Base-by-base conservation (phyloP, 176 grass and related monocot genomes). In the Musa troglodytarum region DNA sequence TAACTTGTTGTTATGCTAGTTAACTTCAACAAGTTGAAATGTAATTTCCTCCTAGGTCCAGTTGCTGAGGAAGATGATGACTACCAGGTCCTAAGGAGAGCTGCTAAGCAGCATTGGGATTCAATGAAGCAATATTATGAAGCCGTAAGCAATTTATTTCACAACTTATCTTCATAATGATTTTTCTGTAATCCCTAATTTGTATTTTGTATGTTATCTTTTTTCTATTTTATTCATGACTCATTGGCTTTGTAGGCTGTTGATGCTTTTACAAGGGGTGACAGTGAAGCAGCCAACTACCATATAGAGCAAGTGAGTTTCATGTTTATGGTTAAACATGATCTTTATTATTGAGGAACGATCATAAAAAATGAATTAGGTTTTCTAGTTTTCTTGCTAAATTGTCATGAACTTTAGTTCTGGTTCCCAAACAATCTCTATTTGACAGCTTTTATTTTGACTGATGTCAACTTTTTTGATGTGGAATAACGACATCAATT, bases 121-220 rank as follows among this genome's bases (percentile, higher is more conserved):
- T 81, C 82, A 76, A 98, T 93, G 94, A 98, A 91, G 73, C 74
- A 90, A 63, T 98, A 98, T 77, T 98, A 93, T 81, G 84, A 74
- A 84, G 89, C 89, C 79, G 94, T 98, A 88, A 82, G 76, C 17
- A 25, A 20, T 21, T 77, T 53, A 4, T 77, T 77, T 81, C 9
- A 72, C 79, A 79, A 56, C 66, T 63, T n/a, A 65, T 23, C 63
- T 77, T 69, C 67, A 26, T 79, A 19, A 22, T 54, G 52, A 19
- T 58, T 65, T 70, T 55, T 57, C 24, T 34, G 50, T 77, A 15
- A 15, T 82, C 61, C n/a, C 71, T 71, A 25, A 28, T 76, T 16
- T 64, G 58, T 64, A 52, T 53, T 20, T 75, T 61, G 62, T 81
- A 68, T 22, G 20, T 78, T 56, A 71, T 76, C 64, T 24, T 70